phyloP scores from a whole-genome alignment of 1,139 yeast species.

The Candida sojae region DNA sequence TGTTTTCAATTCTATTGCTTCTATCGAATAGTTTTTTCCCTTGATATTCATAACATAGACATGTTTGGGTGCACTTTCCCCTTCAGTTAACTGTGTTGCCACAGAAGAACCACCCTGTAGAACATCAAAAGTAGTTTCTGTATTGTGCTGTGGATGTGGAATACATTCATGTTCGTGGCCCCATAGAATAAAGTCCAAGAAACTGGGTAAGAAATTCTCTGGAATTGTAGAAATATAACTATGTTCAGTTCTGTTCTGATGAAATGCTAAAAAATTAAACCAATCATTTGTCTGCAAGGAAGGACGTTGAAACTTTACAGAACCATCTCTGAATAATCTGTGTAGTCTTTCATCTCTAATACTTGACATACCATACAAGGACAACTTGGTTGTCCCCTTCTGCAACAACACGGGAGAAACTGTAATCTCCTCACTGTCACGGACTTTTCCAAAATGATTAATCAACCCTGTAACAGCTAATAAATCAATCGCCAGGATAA shows the following conservation, averaged over 20 bases:
- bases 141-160: slow-evolving; percentile 67
- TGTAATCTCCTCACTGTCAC: slow-evolving; percentile 71
- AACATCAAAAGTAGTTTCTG: slow-evolving; percentile 71
- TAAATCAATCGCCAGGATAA: slow-evolving; percentile 87
- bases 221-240: slow-evolving; percentile 82
- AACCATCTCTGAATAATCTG: slow-evolving; percentile 78
- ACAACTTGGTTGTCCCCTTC: slow-evolving; percentile 80
- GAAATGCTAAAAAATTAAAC: slow-evolving; percentile 89
- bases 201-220: slow-evolving; percentile 78
- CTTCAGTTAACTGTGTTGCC: slow-evolving; percentile 87
- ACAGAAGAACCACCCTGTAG: slow-evolving; percentile 94
- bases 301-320: slow-evolving; percentile 79
- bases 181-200: slow-evolving; percentile 85
- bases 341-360: slow-evolving; percentile 87
- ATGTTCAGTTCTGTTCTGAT: slow-evolving; percentile 84
- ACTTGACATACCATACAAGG: slow-evolving; percentile 86
- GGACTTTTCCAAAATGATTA: slow-evolving; percentile 87
- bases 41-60: slow-evolving; percentile 70
- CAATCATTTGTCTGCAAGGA: slow-evolving; percentile 59
- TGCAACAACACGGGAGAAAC: slow-evolving; percentile 79
- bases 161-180: slow-evolving; percentile 98
- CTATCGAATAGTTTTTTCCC: slow-evolving; percentile 59
- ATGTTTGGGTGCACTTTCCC: slow-evolving; percentile 75
- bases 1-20: slow-evolving; percentile 66
- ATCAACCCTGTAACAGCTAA: slow-evolving; percentile 79